A percentile compares a stretch with the other conserved stretches of the same genome.
phyloP scores from a whole-genome alignment of 495 filamentous ascomycete genomes.

The Hypoxylon fuscum region DNA sequence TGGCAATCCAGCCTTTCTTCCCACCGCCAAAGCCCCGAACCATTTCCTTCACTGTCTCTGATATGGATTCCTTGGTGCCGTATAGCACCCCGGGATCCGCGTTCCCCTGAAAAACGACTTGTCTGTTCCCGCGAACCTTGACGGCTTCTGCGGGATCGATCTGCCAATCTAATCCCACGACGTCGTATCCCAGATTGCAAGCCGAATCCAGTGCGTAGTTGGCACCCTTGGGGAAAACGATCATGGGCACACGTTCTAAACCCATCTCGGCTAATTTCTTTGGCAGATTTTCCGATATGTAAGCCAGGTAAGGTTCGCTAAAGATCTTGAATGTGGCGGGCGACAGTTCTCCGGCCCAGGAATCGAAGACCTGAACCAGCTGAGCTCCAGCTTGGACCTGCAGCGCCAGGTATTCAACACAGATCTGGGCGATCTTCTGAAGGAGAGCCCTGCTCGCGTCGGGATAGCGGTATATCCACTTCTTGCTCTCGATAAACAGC shows the following conservation, averaged over 20 bases:
- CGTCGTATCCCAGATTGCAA: constrained; percentile 89
- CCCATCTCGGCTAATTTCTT: constrained; percentile 73
- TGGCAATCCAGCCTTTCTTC: constrained; percentile 74
- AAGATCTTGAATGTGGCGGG: constrained; percentile 83
- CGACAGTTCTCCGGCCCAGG: constrained; percentile 94
- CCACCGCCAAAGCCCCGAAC: constrained; percentile 77
- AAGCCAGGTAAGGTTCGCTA: constrained; percentile 82
- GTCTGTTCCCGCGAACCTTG: constrained; percentile 74
- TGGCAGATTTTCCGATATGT: constrained; percentile 83
- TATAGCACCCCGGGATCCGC: constrained; percentile 94
- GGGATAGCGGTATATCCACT: constrained; percentile 92
- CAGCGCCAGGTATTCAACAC: constrained; percentile 90
- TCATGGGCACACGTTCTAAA: constrained; percentile 89
- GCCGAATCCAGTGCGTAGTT: constrained; percentile 92
- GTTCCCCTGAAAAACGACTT: constrained; percentile 87
- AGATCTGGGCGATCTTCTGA: constrained; percentile 89
- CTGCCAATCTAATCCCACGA: constrained; percentile 94
- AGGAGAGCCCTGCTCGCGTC: constrained; percentile 80
- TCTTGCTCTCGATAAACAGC: constrained; percentile 89
- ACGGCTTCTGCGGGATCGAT: constrained; percentile 88
- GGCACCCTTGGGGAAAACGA: constrained; percentile 99
- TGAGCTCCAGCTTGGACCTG: constrained; percentile 93
- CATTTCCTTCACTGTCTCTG: constrained; percentile 80
- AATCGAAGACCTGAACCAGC: constrained; percentile 97
- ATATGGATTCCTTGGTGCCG: constrained; percentile 81